Evolutionary conservation across 2,329 filamentous ascomycete genomes (phyloP).

Genomic region (Ascomycota sp.): DNA sequence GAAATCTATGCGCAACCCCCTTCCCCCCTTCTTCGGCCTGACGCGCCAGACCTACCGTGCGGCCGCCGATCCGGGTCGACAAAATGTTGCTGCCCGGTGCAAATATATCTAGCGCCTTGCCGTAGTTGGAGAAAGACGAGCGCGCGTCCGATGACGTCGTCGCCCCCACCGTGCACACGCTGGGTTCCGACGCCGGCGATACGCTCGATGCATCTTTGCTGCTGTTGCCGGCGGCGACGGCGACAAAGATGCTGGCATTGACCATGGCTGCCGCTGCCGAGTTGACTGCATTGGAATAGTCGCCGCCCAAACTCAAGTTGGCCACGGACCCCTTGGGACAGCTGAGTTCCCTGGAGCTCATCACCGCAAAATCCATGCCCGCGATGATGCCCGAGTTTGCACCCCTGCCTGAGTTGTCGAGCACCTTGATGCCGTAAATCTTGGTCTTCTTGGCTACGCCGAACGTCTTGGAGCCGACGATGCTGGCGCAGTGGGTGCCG

Average conservation of each 20-base stretch:
- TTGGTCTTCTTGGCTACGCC: slow-evolving; percentile 19
- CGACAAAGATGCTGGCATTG: slow-evolving; percentile 22
- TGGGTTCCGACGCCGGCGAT: slow-evolving; percentile 5
- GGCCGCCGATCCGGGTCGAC: slow-evolving; percentile 20
- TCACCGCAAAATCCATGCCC: slow-evolving; percentile 17
- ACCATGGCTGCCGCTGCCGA: slow-evolving; percentile 21
- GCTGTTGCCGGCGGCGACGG: slow-evolving; percentile 28
- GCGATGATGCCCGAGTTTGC: slow-evolving; percentile 15
- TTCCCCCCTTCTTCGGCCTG: too few species aligned
- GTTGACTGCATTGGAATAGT: slow-evolving; percentile 10
- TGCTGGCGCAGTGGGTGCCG: slow-evolving; percentile 15
- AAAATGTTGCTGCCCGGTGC: slow-evolving; percentile 22
- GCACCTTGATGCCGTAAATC: slow-evolving; percentile 19
- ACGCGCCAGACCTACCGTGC: slow-evolving; percentile 9
- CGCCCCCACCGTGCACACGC: slow-evolving; percentile 4
- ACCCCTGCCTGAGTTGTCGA: slow-evolving; percentile 13
- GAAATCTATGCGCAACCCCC: too few species aligned
- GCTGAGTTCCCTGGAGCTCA: slow-evolving; percentile 5
- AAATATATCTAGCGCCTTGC: slow-evolving; percentile 21
- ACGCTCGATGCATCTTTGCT: slow-evolving; percentile 1
- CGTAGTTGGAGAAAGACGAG: slow-evolving; percentile 24
- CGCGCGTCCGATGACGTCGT: slow-evolving; percentile 8
- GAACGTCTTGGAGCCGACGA: slow-evolving; percentile 12
- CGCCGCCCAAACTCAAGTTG: slow-evolving; percentile 26
- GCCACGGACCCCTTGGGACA: slow-evolving; percentile 22